Base-by-base conservation (phyloP, 2,329 filamentous ascomycete species). In the Didymella lethalis region DNA sequence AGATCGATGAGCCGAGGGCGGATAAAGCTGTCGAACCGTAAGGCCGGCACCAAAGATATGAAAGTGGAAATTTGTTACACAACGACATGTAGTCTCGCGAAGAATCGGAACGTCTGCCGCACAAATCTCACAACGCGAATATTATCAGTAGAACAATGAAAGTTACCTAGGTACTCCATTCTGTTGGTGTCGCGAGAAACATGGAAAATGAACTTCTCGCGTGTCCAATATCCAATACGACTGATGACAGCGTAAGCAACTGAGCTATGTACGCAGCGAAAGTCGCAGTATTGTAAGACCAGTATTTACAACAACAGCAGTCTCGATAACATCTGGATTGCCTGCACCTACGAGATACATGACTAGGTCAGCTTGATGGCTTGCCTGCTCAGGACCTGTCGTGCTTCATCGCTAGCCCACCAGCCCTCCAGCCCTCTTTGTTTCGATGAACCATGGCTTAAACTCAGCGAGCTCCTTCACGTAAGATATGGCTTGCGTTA, bases 381-480 rank as follows among this genome's bases (percentile, higher is more conserved):
- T 3, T 36, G 34, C 31, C 83, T 84, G 56, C 91, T 87, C 43
- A 93, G 76, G 65, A 95, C 93, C 0, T 82, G 79, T 79, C 81
- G 90, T 16, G 91, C 92, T 77, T 91, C 90, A 32, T 91, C 89
- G 47, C 85, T 89, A 78, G 81, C 88, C 93, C 93, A 96, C 91
- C 92, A 96, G n/a, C 47, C 47, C 73, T 91, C 90, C 92, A 96
- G n/a, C 47, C 47, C 73, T 91, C 90, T 5, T 89, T 89, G 61
- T 89, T 83, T 96, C 93, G 74, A 96, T 96, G 81, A 96, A 96
- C 90, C 91, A 95, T 5, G 90, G 90, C 82, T 90, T 90, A 81
- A 93, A 96, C 68, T 92, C 88, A 55, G 86, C 86, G 47, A 96
- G 87, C 72, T 91, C 78, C 72, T 88, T 85, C 91, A 96, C 96